Percentiles rank a stretch among this genome's conserved stretches.
phyloP scores from a whole-genome alignment of 306 rosid genomes.

The Biancaea sappan region DNA sequence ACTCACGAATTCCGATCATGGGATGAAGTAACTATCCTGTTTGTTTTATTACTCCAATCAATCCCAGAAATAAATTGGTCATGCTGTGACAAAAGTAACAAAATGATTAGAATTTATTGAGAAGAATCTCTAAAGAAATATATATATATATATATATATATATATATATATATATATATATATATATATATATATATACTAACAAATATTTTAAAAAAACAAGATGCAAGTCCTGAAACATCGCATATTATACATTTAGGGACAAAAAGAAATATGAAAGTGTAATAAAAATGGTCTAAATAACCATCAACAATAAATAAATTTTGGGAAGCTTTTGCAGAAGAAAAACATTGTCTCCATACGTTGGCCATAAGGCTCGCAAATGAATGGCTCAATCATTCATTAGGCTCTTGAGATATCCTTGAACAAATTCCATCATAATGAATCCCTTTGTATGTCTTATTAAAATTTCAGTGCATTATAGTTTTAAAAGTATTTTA shows the following conservation, averaged over 20 bases:
- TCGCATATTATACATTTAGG: background rate
- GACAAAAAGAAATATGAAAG: background rate
- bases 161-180: background rate
- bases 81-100: constrained; percentile 57
- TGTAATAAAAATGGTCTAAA: background rate
- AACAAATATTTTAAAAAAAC: background rate
- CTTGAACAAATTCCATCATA: background rate
- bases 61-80: constrained; percentile 92
- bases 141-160: constrained; percentile 13
- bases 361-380: no score
- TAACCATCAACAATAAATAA: background rate
- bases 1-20: constrained; percentile 99
- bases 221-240: constrained; percentile 5
- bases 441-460: background rate
- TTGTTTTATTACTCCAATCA: constrained; percentile 88
- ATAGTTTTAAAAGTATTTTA: background rate
- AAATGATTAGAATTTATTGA: constrained; percentile 30
- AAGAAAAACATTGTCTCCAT: no score
- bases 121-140: constrained; percentile 26
- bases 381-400: no score
- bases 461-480: background rate
- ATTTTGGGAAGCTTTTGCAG: no score
- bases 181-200: background rate
- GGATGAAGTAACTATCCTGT: constrained; percentile 91
- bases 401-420: background rate